phyloP scores from a whole-genome alignment of 176 grass and related monocot species.

The Oryza brachyantha region DNA sequence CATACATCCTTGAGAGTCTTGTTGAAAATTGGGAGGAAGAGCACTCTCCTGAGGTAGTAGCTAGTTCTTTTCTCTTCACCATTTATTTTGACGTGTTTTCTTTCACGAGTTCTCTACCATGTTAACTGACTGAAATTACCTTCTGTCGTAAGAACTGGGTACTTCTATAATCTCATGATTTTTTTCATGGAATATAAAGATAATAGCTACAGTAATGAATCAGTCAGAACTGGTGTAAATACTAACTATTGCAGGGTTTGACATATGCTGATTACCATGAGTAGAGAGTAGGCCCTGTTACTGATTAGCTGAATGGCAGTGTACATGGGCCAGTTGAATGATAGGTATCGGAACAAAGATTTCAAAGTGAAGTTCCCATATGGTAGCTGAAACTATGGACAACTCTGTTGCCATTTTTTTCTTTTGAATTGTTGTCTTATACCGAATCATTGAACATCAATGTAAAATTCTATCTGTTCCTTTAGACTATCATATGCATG shows the following conservation, averaged over 20 bases:
- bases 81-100: not conserved
- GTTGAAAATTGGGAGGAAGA: conserved; percentile 97
- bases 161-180: not conserved
- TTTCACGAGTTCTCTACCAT: not conserved
- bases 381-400: not conserved
- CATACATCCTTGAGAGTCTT: conserved; percentile 86
- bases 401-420: not conserved
- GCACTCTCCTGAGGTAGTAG: conserved; percentile 74
- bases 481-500: conserved; percentile 12
- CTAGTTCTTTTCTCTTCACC: not conserved
- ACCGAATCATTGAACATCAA: conserved; percentile 6
- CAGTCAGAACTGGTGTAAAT: conserved; percentile 7
- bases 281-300: not conserved
- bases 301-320: conserved; percentile 5
- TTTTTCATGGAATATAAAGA: conserved; percentile 1
- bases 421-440: not conserved
- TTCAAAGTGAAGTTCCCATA: not conserved
- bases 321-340: not conserved
- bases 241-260: not conserved
- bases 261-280: not conserved
- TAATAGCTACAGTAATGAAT: conserved; percentile 18
- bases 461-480: not conserved
- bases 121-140: conserved; percentile 16
- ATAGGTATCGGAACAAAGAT: not conserved
- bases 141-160: not conserved